phyloP scores from a whole-genome alignment of 306 rosid species.

The Morella rubra region DNA sequence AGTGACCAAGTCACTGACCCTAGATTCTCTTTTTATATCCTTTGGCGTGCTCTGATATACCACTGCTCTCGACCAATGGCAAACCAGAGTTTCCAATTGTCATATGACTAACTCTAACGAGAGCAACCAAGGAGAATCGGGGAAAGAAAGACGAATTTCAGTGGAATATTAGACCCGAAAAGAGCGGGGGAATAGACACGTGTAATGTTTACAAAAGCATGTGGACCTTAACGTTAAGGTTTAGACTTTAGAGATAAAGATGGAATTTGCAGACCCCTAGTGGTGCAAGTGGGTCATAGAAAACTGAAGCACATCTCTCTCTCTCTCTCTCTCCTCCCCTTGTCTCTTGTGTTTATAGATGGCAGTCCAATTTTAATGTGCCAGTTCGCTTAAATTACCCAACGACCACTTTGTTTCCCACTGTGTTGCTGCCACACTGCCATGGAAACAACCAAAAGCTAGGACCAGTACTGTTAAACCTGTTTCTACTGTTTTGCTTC shows the following conservation, averaged over 20 bases:
- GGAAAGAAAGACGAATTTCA: constrained; percentile 4
- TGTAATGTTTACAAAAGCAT: constrained; percentile 28
- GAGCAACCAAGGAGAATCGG: neutral
- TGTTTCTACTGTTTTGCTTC: constrained; percentile 3
- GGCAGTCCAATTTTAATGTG: constrained; percentile 38
- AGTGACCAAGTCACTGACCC: neutral
- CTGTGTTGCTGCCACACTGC: neutral
- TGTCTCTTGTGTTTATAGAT: neutral
- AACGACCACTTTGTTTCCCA: neutral
- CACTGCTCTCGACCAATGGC: neutral
- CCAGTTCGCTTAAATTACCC: constrained; percentile 37
- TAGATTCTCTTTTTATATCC: neutral
- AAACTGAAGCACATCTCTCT: constrained; percentile 40
- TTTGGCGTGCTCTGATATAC: neutral
- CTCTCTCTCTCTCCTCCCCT: constrained; percentile 14
- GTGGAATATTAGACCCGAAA: constrained; percentile 42
- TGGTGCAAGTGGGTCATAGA: constrained; percentile 74
- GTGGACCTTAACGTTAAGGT: constrained; percentile 45
- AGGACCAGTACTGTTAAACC: neutral
- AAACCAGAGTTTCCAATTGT: neutral
- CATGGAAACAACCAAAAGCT: neutral
- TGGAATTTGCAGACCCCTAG: constrained; percentile 46
- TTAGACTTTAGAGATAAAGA: constrained; percentile 36
- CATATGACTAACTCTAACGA: neutral
- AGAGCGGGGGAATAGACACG: constrained; percentile 62